Evolutionary conservation across 1,284 basidiomycete genomes (phyloP).

Genomic region (Tilletia caries): DNA sequence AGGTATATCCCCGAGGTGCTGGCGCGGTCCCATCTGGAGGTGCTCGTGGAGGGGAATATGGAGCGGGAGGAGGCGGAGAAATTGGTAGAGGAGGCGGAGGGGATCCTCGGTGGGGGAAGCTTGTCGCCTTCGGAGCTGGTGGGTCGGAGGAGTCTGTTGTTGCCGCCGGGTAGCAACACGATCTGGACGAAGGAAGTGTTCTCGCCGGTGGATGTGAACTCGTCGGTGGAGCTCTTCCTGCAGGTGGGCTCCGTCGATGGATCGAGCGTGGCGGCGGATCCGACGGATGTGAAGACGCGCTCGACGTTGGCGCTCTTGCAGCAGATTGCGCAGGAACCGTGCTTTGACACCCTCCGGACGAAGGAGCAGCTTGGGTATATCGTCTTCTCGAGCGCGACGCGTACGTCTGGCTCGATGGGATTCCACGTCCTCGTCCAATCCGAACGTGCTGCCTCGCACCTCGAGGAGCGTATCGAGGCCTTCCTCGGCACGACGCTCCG

Average conservation of each 20-base stretch:
- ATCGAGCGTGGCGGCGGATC: constrained; percentile 55
- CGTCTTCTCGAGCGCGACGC: constrained; percentile 43
- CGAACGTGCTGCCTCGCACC: constrained; percentile 75
- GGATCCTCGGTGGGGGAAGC: constrained; percentile 64
- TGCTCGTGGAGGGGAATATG: constrained; percentile 82
- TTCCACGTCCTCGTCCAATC: constrained; percentile 87
- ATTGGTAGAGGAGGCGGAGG: constrained; percentile 71
- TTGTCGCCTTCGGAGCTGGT: constrained; percentile 27
- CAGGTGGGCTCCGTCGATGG: constrained; percentile 54
- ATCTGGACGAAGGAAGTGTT: constrained; percentile 70
- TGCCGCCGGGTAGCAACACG: constrained; percentile 65
- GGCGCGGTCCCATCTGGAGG: constrained; percentile 68
- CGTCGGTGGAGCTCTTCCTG: constrained; percentile 57
- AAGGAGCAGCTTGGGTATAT: constrained; percentile 91
- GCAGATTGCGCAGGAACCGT: constrained; percentile 65
- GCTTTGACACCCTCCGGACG: constrained; percentile 91
- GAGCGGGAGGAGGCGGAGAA: constrained; percentile 74
- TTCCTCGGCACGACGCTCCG: constrained; percentile 72
- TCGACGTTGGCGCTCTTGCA: constrained; percentile 44
- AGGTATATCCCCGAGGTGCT: constrained; percentile 67
- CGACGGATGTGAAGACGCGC: constrained; percentile 34
- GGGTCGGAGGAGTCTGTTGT: constrained; percentile 37
- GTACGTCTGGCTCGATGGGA: constrained; percentile 64
- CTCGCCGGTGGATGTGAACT: constrained; percentile 84
- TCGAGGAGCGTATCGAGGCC: constrained; percentile 82